Conservation (phyloP, 257 asterid genomes). For the Petrea volubilis region DNA sequence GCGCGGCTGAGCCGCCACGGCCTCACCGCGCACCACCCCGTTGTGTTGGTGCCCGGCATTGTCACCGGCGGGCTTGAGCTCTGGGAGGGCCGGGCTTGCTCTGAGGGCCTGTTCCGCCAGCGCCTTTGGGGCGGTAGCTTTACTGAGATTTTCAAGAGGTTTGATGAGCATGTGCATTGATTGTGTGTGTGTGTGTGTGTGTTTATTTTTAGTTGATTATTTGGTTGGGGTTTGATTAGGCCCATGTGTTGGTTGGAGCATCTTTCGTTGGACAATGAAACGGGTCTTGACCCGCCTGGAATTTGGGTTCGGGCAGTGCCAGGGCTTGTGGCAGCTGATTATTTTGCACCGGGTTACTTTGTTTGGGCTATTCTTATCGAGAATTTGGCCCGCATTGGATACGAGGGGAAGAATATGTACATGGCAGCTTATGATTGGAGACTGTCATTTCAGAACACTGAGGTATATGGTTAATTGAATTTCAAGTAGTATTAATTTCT, state of each 20-base stretch:
- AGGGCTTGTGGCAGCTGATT: slow-evolving; percentile 87
- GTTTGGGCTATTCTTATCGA: slow-evolving; percentile 91
- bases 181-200: not conserved
- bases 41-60: slow-evolving; percentile 84
- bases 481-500: no score
- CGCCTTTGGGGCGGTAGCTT: slow-evolving; percentile 93
- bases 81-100: slow-evolving; percentile 92
- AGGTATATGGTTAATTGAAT: slow-evolving; percentile 41
- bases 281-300: slow-evolving; percentile 93
- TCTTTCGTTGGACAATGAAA: slow-evolving; percentile 84
- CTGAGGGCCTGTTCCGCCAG: slow-evolving; percentile 73
- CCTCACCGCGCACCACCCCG: slow-evolving; percentile 63
- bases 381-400: slow-evolving; percentile 89
- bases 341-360: slow-evolving; percentile 90
- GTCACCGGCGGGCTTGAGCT: slow-evolving; percentile 96
- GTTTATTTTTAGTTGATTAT: not conserved
- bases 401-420: slow-evolving; percentile 85
- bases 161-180: not conserved
- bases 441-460: slow-evolving; percentile 83
- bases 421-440: slow-evolving; percentile 99
- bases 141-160: slow-evolving; percentile 56
- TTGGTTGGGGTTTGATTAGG: slow-evolving; percentile 39
- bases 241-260: slow-evolving; percentile 97
- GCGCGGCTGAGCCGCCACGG: slow-evolving; percentile 60
- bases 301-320: slow-evolving; percentile 86